phyloP scores from a whole-genome alignment of 345 rosid genomes.

The Adansonia digitata region DNA sequence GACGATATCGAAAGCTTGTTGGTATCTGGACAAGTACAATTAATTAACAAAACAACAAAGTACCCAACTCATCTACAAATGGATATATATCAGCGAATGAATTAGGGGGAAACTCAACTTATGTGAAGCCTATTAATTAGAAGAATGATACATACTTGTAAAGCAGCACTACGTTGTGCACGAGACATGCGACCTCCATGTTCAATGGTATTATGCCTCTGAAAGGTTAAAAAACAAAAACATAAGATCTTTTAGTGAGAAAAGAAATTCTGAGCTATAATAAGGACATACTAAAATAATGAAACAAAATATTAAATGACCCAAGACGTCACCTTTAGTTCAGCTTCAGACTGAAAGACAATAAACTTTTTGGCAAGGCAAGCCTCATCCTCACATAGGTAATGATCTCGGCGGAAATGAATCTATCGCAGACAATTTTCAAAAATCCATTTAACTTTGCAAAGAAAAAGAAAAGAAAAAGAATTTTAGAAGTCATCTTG shows the following conservation, averaged over 20 bases:
- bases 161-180: constrained; percentile 87
- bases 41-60: background rate
- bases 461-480: background rate
- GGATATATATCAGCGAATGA: background rate
- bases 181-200: constrained; percentile 99
- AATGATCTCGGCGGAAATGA: constrained; percentile 87
- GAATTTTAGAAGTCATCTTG: constrained; percentile 16
- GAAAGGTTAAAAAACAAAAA: constrained; percentile 19
- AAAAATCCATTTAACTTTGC: background rate
- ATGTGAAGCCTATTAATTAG: background rate
- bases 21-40: constrained; percentile 55
- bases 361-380: constrained; percentile 91
- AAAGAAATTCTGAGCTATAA: background rate
- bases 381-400: constrained; percentile 86
- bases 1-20: constrained; percentile 75
- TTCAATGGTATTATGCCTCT: constrained; percentile 90
- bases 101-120: background rate
- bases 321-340: constrained; percentile 65
- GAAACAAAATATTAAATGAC: background rate
- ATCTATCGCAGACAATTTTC: constrained; percentile 44
- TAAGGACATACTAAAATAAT: background rate
- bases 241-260: background rate
- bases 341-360: constrained; percentile 80
- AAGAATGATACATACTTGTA: constrained; percentile 48
- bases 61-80: background rate